Conservation (phyloP, 2,329 filamentous ascomycete genomes). For the Colletotrichum sp. region DNA sequence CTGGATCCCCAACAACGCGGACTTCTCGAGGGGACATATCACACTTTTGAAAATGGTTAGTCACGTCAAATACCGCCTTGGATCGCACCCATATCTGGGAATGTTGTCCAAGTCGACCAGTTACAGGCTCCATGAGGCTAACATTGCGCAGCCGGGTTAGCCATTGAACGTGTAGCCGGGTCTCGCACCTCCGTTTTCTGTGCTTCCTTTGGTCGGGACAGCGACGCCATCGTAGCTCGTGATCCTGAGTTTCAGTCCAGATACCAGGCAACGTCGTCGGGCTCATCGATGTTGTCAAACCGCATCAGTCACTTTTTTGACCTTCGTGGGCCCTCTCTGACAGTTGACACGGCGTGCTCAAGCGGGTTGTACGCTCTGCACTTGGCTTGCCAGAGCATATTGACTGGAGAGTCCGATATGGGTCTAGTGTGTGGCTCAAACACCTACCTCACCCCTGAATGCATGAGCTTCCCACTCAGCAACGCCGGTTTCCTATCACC, state of each 20-base stretch:
- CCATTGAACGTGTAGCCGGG: conserved; percentile 45
- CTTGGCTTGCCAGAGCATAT: conserved; percentile 54
- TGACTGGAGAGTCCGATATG: conserved; percentile 42
- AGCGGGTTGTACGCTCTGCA: conserved; percentile 59
- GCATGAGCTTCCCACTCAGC: conserved; percentile 57
- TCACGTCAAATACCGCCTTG: background rate
- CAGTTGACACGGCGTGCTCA: conserved; percentile 65
- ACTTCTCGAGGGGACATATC: conserved; percentile 54
- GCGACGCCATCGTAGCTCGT: conserved; percentile 34
- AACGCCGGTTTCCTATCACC: conserved; percentile 57
- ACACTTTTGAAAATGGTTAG: conserved; percentile 55
- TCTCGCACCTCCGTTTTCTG: conserved; percentile 53
- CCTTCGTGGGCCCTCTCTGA: conserved; percentile 59
- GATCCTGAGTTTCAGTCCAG: conserved; percentile 33
- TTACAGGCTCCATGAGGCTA: background rate
- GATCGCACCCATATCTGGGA: background rate
- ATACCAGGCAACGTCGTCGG: conserved; percentile 34
- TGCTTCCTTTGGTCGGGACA: conserved; percentile 51
- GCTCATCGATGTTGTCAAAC: conserved; percentile 54
- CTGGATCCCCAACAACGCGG: conserved; percentile 58
- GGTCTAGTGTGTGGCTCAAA: conserved; percentile 54
- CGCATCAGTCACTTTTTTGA: conserved; percentile 61
- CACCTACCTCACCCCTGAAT: conserved; percentile 58
- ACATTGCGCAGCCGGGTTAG: conserved; percentile 42
- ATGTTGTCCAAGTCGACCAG: background rate